phyloP scores from a whole-genome alignment of 331 rosid genomes.

The Spiraea crenata region DNA sequence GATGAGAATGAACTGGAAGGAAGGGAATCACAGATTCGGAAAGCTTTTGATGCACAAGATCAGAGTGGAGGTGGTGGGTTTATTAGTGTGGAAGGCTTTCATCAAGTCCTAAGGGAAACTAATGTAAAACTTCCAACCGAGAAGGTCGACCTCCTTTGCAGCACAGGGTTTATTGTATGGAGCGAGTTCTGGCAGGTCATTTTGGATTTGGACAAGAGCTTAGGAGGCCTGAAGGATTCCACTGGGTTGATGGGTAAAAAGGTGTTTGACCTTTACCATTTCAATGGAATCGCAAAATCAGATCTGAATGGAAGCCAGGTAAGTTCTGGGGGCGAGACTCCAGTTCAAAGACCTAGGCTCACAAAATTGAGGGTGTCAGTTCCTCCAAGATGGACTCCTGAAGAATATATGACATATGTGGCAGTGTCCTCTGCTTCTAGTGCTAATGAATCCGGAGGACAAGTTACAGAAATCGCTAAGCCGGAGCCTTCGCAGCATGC shows the following conservation, averaged over 20 bases:
- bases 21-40: conserved; percentile 84
- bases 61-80: conserved; percentile 98
- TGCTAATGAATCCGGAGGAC: conserved; percentile 51
- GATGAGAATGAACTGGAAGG: conserved; percentile 93
- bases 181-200: conserved; percentile 96
- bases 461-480: conserved; percentile 59
- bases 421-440: conserved; percentile 53
- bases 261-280: conserved; percentile 84
- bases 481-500: conserved; percentile 88
- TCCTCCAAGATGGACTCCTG: conserved; percentile 97
- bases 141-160: conserved; percentile 75
- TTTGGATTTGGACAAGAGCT: conserved; percentile 72
- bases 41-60: conserved; percentile 87
- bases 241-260: conserved; percentile 95
- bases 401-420: conserved; percentile 88
- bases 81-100: conserved; percentile 84
- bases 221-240: conserved; percentile 90
- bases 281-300: conserved; percentile 92
- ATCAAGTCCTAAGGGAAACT: conserved; percentile 74
- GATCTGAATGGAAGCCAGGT: conserved; percentile 74
- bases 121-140: conserved; percentile 59
- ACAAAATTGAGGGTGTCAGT: conserved; percentile 86
- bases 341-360: conserved; percentile 84
- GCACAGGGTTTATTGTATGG: conserved; percentile 88
- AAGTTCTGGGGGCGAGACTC: conserved; percentile 62